A percentile compares a stretch with the other conserved stretches of the same genome.
These are phyloP conservation scores for Pisolithus thermaeus DNA, from an alignment of 1,284 basidiomycete genomes.

Conservation along the genomic window DNA sequence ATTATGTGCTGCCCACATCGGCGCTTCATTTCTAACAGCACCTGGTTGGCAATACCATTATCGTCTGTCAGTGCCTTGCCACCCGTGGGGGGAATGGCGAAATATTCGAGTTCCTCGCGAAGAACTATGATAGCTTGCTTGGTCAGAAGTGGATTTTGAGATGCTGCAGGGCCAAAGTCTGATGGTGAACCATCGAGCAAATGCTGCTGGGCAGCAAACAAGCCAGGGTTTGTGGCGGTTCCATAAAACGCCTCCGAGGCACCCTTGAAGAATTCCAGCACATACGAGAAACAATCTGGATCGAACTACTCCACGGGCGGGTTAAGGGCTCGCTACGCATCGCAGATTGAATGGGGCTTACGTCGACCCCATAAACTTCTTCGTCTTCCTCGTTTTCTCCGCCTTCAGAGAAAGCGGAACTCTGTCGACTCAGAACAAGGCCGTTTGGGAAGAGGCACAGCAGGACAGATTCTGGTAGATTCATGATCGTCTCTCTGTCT, in stretches of 20 bases:
- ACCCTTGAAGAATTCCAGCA: conserved; percentile 85
- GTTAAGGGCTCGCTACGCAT: conserved; percentile 7
- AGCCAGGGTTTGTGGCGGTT: conserved; percentile 63
- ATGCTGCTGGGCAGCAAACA: conserved; percentile 76
- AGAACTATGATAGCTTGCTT: conserved; percentile 99
- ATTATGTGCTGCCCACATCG: conserved; percentile 85
- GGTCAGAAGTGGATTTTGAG: conserved; percentile 86
- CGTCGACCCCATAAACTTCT: conserved; percentile 93
- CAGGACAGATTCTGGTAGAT: conserved; percentile 93
- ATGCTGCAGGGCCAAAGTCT: conserved; percentile 58
- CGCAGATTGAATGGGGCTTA: conserved; percentile 41
- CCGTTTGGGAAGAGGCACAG: conserved; percentile 98
- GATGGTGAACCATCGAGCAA: conserved; percentile 58
- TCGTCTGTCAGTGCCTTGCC: conserved; percentile 63
- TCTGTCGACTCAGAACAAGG: conserved; percentile 86
- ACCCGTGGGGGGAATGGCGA: conserved; percentile 84
- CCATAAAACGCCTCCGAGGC: conserved; percentile 94
- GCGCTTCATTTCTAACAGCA: conserved; percentile 72
- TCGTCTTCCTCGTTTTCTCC: conserved; percentile 85
- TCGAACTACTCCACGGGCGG: conserved; percentile 68
- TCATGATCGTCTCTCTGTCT: conserved; percentile 98
- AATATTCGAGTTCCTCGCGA: conserved; percentile 97
- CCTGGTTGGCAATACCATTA: conserved; percentile 73
- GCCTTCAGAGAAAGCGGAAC: conserved; percentile 64
- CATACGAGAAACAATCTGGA: conserved; percentile 92